Evolutionary conservation across 164 flowering plant genomes (phyloP).

Genomic region (Sextonia rubra): DNA sequence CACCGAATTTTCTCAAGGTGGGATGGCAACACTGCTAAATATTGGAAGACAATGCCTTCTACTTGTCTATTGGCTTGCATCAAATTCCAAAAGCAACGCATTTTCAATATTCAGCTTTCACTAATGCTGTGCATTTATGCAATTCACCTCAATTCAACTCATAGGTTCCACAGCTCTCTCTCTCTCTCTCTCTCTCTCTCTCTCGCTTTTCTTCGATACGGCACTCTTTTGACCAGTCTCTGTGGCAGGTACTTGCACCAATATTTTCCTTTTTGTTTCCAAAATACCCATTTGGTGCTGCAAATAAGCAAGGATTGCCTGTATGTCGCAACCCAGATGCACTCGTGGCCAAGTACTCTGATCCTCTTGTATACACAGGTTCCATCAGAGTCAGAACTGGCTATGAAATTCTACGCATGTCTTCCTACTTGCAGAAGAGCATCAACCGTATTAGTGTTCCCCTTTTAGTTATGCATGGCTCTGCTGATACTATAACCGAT

Average conservation of each 20-base stretch:
- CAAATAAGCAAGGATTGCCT: constrained; percentile 51
- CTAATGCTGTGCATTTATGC: too few species aligned
- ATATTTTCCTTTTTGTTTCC: constrained; percentile 59
- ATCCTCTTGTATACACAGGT: constrained; percentile 84
- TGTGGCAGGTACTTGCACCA: constrained; percentile 71
- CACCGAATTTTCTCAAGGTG: too few species aligned
- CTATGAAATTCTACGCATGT: constrained; percentile 64
- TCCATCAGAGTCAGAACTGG: constrained; percentile 76
- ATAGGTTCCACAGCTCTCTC: too few species aligned
- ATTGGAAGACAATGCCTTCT: too few species aligned
- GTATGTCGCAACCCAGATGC: constrained; percentile 83
- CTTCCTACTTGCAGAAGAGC: constrained; percentile 57
- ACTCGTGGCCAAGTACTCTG: constrained; percentile 73
- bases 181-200: too few species aligned
- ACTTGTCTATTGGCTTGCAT: too few species aligned
- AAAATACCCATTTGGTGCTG: constrained; percentile 57
- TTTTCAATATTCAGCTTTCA: too few species aligned
- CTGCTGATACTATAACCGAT: constrained; percentile 74
- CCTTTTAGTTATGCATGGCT: constrained; percentile 81
- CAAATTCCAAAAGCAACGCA: too few species aligned
- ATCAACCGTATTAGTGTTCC: constrained; percentile 45
- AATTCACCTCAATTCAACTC: too few species aligned
- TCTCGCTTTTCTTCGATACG: too few species aligned
- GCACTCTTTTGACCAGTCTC: not conserved
- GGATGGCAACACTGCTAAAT: too few species aligned